Evolutionary conservation across 1,284 basidiomycete species (phyloP).

Genomic region (Leccinum fuscescens): DNA sequence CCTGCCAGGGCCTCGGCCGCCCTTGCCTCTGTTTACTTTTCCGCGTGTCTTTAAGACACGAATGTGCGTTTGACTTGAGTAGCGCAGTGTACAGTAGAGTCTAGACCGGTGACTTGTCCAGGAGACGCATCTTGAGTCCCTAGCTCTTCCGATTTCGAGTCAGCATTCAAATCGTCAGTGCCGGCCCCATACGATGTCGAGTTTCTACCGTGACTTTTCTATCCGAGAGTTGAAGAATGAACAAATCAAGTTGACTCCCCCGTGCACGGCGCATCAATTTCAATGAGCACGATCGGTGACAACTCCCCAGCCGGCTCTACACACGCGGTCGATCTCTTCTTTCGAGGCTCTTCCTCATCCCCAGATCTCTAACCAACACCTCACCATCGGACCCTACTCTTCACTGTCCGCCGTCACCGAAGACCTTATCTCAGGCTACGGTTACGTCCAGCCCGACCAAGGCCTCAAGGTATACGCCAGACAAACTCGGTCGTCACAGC

Average conservation of each 20-base stretch:
- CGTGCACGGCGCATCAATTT: not conserved
- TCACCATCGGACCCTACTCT: constrained; percentile 43
- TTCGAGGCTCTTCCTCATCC: constrained; percentile 12
- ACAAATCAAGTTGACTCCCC: constrained; percentile 12
- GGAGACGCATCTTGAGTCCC: too few relatives aligned
- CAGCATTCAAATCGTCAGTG: not conserved
- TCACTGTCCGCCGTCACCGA: constrained; percentile 34
- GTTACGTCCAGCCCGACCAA: constrained; percentile 34
- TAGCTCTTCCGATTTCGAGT: not conserved
- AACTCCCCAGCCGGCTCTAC: constrained; percentile 12
- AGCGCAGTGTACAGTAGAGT: too few relatives aligned
- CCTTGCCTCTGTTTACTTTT: too few relatives aligned
- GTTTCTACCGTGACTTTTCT: constrained; percentile 20
- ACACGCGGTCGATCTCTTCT: constrained; percentile 14
- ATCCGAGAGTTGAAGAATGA: constrained; percentile 12
- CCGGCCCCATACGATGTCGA: constrained; percentile 13
- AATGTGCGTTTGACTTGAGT: too few relatives aligned
- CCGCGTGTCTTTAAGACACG: too few relatives aligned
- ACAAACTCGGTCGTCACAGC: not conserved
- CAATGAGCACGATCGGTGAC: not conserved
- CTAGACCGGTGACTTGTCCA: too few relatives aligned
- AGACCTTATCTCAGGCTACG: constrained; percentile 27
- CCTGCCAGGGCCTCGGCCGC: too few relatives aligned
- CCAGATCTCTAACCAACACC: constrained; percentile 37
- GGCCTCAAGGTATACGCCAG: constrained; percentile 37